A percentile compares a stretch with the other conserved stretches of the same genome.
These are phyloP conservation scores for Lignosus rhinocerotis DNA, from an alignment of 1,284 basidiomycete species.

Conservation along the genomic window DNA sequence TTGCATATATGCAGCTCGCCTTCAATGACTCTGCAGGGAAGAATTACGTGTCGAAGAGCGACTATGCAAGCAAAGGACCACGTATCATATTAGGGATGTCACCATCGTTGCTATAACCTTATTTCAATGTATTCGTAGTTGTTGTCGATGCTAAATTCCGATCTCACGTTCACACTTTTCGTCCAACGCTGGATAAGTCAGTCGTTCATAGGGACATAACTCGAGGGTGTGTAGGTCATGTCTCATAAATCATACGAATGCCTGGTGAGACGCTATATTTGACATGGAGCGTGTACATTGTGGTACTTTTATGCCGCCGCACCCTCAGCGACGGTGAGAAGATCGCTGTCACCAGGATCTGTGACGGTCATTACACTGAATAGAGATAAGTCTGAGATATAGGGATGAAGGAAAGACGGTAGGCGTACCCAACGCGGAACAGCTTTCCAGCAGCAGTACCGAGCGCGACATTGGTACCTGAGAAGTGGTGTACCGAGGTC, in stretches of 20 bases:
- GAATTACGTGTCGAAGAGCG: conserved; percentile 75
- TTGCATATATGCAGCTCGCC: conserved; percentile 40
- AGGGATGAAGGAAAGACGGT: background rate
- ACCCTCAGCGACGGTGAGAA: conserved; percentile 77
- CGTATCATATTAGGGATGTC: conserved; percentile 73
- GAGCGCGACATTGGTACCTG: conserved; percentile 96
- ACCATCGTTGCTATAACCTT: conserved; percentile 59
- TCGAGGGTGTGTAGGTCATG: conserved; percentile 5
- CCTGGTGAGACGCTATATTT: conserved; percentile 20
- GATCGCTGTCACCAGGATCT: conserved; percentile 97
- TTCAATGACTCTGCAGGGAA: conserved; percentile 67
- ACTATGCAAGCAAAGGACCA: conserved; percentile 73
- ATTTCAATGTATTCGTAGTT: conserved; percentile 13
- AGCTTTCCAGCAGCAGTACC: conserved; percentile 99
- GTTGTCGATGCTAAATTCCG: conserved; percentile 2
- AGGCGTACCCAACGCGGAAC: conserved; percentile 93
- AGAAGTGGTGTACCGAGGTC: conserved; percentile 96
- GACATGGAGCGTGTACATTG: conserved; percentile 13
- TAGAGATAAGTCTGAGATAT: background rate
- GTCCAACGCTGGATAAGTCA: no score
- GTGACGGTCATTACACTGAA: conserved; percentile 93
- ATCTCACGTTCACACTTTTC: background rate
- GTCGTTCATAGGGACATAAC: no score
- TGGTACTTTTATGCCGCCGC: conserved; percentile 45
- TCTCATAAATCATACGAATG: conserved; percentile 28